These are phyloP conservation scores for Spergularia marina DNA, from an alignment of 148 eudicot genomes.

Conservation along the genomic window DNA sequence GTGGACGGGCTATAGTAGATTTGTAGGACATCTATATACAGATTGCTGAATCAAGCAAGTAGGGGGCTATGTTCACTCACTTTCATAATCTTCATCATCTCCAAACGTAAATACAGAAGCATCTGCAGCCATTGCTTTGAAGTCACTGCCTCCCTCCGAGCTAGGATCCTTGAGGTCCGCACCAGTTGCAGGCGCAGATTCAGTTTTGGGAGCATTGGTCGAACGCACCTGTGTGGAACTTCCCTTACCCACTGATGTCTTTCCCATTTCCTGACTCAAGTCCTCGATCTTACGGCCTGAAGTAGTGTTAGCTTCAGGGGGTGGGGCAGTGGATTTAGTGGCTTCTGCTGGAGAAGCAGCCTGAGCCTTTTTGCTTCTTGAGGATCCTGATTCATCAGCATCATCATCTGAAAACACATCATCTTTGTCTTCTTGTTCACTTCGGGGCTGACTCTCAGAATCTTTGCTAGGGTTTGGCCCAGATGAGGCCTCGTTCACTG, in stretches of 20 bases:
- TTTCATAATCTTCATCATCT: conserved; percentile 90
- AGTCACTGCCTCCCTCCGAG: conserved; percentile 67
- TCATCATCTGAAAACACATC: conserved; percentile 89
- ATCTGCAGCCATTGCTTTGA: conserved; percentile 98
- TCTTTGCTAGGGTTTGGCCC: conserved; percentile 35
- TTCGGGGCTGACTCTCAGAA: conserved; percentile 29
- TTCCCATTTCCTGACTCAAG: conserved; percentile 52
- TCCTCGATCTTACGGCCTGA: conserved; percentile 39
- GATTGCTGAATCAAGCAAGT: conserved; percentile 18
- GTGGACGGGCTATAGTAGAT: conserved; percentile 6
- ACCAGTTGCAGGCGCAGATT: conserved; percentile 18
- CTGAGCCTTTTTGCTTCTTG: conserved; percentile 38
- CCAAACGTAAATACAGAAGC: conserved; percentile 96
- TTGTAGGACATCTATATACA: conserved; percentile 43
- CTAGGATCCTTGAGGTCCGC: conserved; percentile 32
- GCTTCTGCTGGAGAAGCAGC: conserved; percentile 34
- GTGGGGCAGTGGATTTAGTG: conserved; percentile 27
- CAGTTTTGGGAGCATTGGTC: conserved; percentile 36
- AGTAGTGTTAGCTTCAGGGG: conserved; percentile 31
- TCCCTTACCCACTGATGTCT: conserved; percentile 49
- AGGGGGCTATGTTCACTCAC: conserved; percentile 44
- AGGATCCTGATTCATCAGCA: conserved; percentile 47
- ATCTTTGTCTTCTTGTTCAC: conserved; percentile 46
- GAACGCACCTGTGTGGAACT: conserved; percentile 28
- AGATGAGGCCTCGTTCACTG: conserved; percentile 32